Conservation (phyloP, 140 eudicot species). For the Flaveria floridana region DNA sequence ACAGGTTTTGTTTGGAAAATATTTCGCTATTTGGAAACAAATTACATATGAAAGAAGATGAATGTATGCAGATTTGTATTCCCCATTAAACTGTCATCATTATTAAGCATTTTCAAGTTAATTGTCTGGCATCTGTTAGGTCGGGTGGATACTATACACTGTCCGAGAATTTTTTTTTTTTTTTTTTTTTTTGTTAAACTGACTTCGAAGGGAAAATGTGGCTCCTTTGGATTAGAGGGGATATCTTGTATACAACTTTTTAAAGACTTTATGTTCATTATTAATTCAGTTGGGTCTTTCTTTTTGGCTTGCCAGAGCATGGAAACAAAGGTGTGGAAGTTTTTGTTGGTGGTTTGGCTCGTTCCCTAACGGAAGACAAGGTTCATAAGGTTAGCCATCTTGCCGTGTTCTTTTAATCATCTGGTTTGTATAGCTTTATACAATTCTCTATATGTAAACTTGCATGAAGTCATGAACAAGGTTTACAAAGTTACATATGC, state of each 20-base stretch:
- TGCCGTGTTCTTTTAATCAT: not conserved
- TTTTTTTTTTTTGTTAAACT: not conserved
- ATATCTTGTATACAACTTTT: not conserved
- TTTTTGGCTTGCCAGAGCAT: conserved; percentile 36
- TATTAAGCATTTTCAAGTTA: not conserved
- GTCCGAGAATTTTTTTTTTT: not conserved
- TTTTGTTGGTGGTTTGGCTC: conserved; percentile 79
- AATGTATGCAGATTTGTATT: not conserved
- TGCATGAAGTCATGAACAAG: not conserved
- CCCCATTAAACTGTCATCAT: not conserved
- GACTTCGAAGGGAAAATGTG: conserved; percentile 11
- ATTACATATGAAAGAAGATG: conserved; percentile 12
- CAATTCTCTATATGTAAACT: not conserved
- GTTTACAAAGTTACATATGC: conserved; percentile 3
- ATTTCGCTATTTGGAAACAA: conserved; percentile 11
- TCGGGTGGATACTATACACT: not conserved
- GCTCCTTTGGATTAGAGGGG: conserved; percentile 5
- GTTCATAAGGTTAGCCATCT: conserved; percentile 51
- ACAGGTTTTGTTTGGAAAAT: not conserved
- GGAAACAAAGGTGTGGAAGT: conserved; percentile 70
- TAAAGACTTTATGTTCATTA: not conserved
- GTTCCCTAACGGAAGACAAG: conserved; percentile 55
- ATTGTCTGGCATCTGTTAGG: not conserved
- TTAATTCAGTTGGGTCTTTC: not conserved
- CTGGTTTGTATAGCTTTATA: not conserved